phyloP scores from a whole-genome alignment of 2,329 filamentous ascomycete genomes.

The Cladosporium cucumerinum region DNA sequence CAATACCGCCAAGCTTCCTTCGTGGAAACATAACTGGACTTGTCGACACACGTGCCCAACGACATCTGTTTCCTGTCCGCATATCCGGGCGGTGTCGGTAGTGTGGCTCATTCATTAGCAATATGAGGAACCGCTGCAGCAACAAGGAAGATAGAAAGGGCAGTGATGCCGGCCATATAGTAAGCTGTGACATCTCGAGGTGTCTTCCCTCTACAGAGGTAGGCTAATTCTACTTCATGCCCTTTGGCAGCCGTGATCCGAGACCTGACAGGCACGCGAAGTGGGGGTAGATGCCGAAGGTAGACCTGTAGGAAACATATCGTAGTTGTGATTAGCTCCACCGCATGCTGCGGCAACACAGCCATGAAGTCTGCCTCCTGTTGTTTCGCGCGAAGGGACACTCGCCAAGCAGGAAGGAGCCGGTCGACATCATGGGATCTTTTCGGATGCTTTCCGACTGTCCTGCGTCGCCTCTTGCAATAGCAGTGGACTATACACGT shows the following conservation, averaged over 20 bases:
- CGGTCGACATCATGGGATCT: neutral
- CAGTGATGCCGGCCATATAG: neutral
- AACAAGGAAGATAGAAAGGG: neutral
- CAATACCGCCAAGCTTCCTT: neutral
- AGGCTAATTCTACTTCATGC: neutral
- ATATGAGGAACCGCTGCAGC: neutral
- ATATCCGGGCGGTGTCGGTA: constrained; percentile 15
- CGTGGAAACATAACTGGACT: neutral
- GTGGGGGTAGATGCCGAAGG: neutral
- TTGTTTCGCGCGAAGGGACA: neutral
- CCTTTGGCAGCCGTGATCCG: neutral
- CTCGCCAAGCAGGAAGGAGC: neutral
- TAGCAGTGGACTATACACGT: neutral
- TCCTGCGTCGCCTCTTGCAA: neutral
- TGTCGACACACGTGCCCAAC: neutral
- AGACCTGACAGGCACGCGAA: neutral
- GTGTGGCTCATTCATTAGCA: neutral
- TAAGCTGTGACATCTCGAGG: too few relatives aligned
- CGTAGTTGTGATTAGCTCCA: neutral
- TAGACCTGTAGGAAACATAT: neutral
- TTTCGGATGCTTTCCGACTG: neutral
- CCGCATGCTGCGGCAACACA: neutral
- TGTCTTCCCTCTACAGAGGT: too few relatives aligned
- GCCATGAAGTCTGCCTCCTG: neutral
- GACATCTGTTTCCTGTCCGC: constrained; percentile 11